These are phyloP conservation scores for Corchorus capsularis DNA, from an alignment of 345 rosid genomes.

Conservation along the genomic window DNA sequence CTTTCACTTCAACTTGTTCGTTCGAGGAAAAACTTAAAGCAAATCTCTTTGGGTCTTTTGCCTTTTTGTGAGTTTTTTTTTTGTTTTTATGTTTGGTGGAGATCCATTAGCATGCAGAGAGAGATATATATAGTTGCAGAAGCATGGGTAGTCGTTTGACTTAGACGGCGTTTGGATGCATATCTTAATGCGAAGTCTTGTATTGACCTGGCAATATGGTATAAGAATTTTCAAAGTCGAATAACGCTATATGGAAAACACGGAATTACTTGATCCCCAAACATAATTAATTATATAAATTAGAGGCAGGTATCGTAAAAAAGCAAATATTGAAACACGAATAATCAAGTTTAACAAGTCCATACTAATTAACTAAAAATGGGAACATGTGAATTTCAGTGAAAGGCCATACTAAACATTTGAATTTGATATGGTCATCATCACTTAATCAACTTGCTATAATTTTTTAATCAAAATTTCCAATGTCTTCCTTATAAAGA, in stretches of 20 bases:
- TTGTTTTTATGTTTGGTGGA: neutral
- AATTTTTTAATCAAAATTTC: too few species aligned
- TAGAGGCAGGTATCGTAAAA: too few species aligned
- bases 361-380: too few species aligned
- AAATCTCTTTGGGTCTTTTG: neutral
- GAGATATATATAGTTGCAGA: conserved; percentile 1
- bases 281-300: neutral
- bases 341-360: too few species aligned
- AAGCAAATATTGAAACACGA: too few species aligned
- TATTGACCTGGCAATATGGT: neutral
- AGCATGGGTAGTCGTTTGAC: conserved; percentile 6
- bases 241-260: neutral
- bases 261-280: neutral
- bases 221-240: neutral
- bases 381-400: too few species aligned
- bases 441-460: too few species aligned
- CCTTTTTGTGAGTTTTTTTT: too few species aligned
- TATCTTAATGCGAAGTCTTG: neutral
- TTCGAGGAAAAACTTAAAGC: neutral
- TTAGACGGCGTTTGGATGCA: neutral
- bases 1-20: neutral
- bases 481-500: too few species aligned
- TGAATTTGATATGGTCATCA: too few species aligned
- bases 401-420: too few species aligned
- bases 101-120: neutral